Conservation (phyloP, 75 land plant species). For the Pinus albicaulis region DNA sequence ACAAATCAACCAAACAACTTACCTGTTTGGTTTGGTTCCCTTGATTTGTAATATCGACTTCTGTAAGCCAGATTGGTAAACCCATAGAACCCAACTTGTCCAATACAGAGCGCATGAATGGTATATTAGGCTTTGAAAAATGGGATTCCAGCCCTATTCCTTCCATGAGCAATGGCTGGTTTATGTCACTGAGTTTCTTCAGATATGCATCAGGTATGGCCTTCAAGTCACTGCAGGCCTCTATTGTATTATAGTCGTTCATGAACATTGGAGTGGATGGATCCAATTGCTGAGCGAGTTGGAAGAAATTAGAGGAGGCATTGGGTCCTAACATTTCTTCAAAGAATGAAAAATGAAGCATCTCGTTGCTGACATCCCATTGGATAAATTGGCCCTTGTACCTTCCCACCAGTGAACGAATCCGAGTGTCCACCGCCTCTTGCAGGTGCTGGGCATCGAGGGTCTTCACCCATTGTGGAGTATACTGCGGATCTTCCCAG, state of each 20-base stretch:
- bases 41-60: slow-evolving; percentile 30
- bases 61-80: slow-evolving; percentile 72
- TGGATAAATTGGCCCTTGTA: slow-evolving; percentile 42
- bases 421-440: slow-evolving; percentile 20
- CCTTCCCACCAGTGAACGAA: slow-evolving; percentile 39
- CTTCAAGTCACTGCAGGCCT: slow-evolving; percentile 21
- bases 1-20: too few relatives aligned
- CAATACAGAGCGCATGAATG: slow-evolving; percentile 48
- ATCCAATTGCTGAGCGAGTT: slow-evolving; percentile 38
- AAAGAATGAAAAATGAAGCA: slow-evolving; percentile 56
- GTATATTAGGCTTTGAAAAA: slow-evolving; percentile 43
- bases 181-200: slow-evolving; percentile 25
- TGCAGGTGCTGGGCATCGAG: slow-evolving; percentile 22
- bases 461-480: slow-evolving; percentile 36
- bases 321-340: slow-evolving; percentile 40
- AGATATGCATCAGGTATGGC: slow-evolving; percentile 28
- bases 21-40: not conserved
- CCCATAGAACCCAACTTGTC: slow-evolving; percentile 36
- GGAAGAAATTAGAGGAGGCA: slow-evolving; percentile 25
- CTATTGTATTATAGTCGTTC: slow-evolving; percentile 74
- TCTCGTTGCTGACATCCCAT: slow-evolving; percentile 84
- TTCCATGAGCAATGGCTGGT: slow-evolving; percentile 18
- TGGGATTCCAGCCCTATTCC: slow-evolving; percentile 76
- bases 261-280: slow-evolving; percentile 40
- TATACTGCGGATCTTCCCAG: slow-evolving; percentile 61